These are phyloP conservation scores for Biscutella laevigata DNA, from an alignment of 441 rosid species.

Conservation along the genomic window DNA sequence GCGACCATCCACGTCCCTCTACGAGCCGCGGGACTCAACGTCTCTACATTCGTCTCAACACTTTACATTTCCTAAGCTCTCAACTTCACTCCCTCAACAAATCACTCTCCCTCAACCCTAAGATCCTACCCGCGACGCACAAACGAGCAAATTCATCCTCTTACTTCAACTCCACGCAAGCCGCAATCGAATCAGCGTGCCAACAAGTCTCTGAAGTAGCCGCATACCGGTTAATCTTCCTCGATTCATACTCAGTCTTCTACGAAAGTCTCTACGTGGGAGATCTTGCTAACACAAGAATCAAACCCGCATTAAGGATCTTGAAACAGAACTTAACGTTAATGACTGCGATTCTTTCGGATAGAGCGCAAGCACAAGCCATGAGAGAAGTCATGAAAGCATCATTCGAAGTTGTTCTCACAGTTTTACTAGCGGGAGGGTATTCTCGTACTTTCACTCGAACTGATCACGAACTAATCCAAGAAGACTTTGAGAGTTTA, in stretches of 20 bases:
- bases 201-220: constrained; percentile 79
- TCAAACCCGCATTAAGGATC: constrained; percentile 46
- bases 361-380: constrained; percentile 56
- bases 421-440: constrained; percentile 80
- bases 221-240: constrained; percentile 64
- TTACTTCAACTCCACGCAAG: constrained; percentile 46
- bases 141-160: constrained; percentile 33
- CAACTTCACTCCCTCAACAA: constrained; percentile 67
- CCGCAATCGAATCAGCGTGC: constrained; percentile 56
- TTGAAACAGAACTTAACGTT: constrained; percentile 62
- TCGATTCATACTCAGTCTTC: constrained; percentile 55
- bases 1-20: constrained; percentile 57
- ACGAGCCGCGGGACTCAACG: constrained; percentile 85
- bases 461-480: constrained; percentile 42
- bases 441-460: constrained; percentile 39
- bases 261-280: constrained; percentile 60
- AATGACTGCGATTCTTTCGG: constrained; percentile 51
- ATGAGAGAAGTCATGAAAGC: constrained; percentile 75
- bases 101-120: constrained; percentile 50
- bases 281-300: constrained; percentile 51
- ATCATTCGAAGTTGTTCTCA: constrained; percentile 56
- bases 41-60: constrained; percentile 75
- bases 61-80: constrained; percentile 56
- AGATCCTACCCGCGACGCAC: constrained; percentile 31
- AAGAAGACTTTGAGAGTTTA: constrained; percentile 61